These are phyloP conservation scores for Durusdinium trenchii DNA, from an alignment of 73 alveolate genomes.

Conservation along the genomic window DNA sequence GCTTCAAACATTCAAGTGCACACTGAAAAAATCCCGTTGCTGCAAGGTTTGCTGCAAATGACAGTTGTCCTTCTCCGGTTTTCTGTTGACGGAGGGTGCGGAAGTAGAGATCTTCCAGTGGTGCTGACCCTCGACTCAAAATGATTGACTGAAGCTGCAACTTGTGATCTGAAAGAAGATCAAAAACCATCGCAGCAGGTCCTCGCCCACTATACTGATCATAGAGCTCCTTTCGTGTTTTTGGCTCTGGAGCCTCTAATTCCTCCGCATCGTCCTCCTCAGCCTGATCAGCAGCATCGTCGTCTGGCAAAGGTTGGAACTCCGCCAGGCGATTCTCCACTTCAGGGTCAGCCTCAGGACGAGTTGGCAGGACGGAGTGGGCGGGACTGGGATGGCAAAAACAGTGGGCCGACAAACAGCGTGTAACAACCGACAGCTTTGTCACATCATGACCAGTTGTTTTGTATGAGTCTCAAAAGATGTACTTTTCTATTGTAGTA, in stretches of 20 bases:
- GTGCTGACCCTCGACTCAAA: neutral
- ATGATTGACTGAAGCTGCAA: neutral
- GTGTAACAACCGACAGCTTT: too few species aligned
- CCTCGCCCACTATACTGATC: neutral
- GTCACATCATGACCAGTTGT: neutral
- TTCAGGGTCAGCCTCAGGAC: constrained; percentile 10
- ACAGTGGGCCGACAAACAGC: too few species aligned
- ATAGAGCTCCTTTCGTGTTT: neutral
- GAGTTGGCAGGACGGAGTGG: neutral
- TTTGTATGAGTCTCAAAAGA: too few species aligned
- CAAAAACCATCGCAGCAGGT: neutral
- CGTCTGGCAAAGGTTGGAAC: neutral
- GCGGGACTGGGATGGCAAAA: too few species aligned
- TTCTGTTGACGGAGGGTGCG: neutral
- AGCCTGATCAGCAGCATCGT: neutral
- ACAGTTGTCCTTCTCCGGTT: neutral
- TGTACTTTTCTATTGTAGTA: neutral
- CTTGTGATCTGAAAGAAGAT: neutral
- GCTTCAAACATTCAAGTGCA: neutral
- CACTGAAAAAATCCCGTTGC: neutral
- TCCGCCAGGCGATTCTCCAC: neutral
- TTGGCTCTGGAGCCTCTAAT: neutral
- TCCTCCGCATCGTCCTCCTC: neutral
- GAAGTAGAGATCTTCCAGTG: neutral
- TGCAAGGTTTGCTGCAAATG: neutral